Conservation (phyloP, 768 basidiomycete genomes). For the Suillus clintonianus region DNA sequence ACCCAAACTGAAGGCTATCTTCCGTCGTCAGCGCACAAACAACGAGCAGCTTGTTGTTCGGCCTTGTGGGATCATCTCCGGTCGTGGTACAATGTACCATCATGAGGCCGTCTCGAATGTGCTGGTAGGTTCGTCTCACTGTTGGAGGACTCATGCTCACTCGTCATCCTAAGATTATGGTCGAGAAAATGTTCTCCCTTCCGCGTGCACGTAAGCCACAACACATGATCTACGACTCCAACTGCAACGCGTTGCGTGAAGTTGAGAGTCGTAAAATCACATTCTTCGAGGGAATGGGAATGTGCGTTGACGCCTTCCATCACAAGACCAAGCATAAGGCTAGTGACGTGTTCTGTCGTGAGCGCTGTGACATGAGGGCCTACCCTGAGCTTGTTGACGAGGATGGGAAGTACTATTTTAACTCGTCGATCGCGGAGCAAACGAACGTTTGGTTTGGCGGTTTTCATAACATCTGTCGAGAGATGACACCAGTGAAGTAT, state of each 20-base stretch:
- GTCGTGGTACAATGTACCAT: slow-evolving; percentile 12
- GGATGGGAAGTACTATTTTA: no score
- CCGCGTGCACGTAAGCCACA: neutral
- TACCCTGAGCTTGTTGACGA: no score
- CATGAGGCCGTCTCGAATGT: slow-evolving; percentile 16
- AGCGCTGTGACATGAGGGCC: slow-evolving; percentile 28
- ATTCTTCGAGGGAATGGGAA: slow-evolving; percentile 18
- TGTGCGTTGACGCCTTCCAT: slow-evolving; percentile 41
- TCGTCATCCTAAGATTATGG: neutral
- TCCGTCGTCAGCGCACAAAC: slow-evolving; percentile 32
- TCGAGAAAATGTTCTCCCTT: neutral
- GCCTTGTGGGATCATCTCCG: slow-evolving; percentile 36
- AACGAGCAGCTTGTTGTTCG: slow-evolving; percentile 35
- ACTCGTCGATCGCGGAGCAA: no score
- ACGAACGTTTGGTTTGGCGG: no score
- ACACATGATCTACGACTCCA: slow-evolving; percentile 27
- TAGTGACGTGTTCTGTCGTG: slow-evolving; percentile 14
- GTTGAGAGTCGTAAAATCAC: neutral
- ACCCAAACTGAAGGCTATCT: slow-evolving; percentile 20
- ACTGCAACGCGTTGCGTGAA: slow-evolving; percentile 17
- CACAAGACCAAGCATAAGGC: slow-evolving; percentile 27
- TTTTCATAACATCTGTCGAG: no score
- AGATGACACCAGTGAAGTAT: no score
- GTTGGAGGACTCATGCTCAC: neutral
- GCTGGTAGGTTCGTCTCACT: slow-evolving; percentile 12